A percentile compares a stretch with the other conserved stretches of the same genome.
Evolutionary conservation across 2,329 filamentous ascomycete species (phyloP).

Genomic region (Calonectria hawksworthii): DNA sequence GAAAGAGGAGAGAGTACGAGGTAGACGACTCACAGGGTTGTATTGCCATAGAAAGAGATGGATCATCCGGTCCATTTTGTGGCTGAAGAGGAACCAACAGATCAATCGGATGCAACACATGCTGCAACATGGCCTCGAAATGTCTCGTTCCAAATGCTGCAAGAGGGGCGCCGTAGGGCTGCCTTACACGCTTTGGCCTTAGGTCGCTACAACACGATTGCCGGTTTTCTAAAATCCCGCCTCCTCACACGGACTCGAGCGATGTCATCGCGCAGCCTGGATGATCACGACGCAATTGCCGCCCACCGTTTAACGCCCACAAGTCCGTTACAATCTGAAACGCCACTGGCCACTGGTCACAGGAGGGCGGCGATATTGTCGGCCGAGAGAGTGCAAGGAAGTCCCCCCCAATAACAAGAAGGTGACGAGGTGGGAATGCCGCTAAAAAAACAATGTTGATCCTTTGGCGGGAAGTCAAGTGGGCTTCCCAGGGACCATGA

Average conservation of each 20-base stretch:
- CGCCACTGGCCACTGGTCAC: neutral
- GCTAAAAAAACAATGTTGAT: slow-evolving; percentile 7
- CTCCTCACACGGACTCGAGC: neutral
- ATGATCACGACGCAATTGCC: slow-evolving; percentile 6
- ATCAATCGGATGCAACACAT: neutral
- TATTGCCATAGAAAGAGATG: neutral
- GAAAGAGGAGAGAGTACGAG: slow-evolving; percentile 4
- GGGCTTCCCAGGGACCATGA: neutral
- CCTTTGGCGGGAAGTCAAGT: neutral
- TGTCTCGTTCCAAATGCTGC: slow-evolving; percentile 2
- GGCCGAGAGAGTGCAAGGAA: slow-evolving; percentile 20
- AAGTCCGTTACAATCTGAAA: slow-evolving; percentile 25
- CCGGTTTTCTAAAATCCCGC: neutral
- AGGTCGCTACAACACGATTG: neutral
- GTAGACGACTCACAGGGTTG: slow-evolving; percentile 9
- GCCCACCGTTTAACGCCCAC: neutral
- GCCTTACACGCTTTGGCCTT: slow-evolving; percentile 1
- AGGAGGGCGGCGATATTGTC: slow-evolving; percentile 30
- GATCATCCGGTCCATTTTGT: slow-evolving; percentile 12
- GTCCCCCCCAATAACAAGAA: neutral
- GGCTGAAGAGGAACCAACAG: neutral
- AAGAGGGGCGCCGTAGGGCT: slow-evolving; percentile 1
- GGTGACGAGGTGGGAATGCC: neutral
- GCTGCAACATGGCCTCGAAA: slow-evolving; percentile 2
- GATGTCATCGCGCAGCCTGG: slow-evolving; percentile 14